Evolutionary conservation across 208 protist genomes (phyloP).

Genomic region (Strigomonas oncopelti): DNA sequence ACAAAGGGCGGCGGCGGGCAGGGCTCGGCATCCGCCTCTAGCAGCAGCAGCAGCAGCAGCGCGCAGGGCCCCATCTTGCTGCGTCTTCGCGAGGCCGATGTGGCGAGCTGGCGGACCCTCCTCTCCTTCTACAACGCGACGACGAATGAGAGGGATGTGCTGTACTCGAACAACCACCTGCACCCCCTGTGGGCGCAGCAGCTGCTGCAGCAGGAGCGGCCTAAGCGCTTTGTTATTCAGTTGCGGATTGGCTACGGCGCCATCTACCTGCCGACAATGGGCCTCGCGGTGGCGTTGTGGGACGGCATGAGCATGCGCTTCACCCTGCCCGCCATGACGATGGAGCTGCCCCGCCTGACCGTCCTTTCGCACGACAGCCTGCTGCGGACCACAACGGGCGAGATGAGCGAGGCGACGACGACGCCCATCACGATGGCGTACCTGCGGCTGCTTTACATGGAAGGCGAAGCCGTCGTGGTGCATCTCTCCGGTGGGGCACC

Average conservation of each 20-base stretch:
- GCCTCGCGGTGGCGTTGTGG: constrained; percentile 7
- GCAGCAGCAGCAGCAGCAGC: not conserved
- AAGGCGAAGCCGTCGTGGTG: constrained; percentile 11
- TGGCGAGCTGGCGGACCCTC: constrained; percentile 42
- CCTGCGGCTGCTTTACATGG: constrained; percentile 8
- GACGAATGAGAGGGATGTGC: constrained; percentile 11
- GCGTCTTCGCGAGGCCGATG: constrained; percentile 18
- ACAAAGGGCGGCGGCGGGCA: not conserved
- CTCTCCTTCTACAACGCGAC: constrained; percentile 34
- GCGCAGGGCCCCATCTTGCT: not conserved
- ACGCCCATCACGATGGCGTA: not conserved
- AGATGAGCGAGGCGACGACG: not conserved
- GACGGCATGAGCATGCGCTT: constrained; percentile 9
- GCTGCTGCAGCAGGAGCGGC: not conserved
- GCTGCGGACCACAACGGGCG: not conserved
- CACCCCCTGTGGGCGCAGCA: not conserved
- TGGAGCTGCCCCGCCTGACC: constrained; percentile 10
- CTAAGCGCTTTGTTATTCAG: not conserved
- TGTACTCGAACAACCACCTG: not conserved
- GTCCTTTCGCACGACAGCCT: constrained; percentile 12
- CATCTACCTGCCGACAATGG: constrained; percentile 4
- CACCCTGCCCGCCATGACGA: constrained; percentile 7
- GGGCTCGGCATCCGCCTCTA: constrained; percentile 14
- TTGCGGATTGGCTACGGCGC: not conserved
- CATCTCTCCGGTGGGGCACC: not conserved